Evolutionary conservation across 768 basidiomycete species (phyloP).

Genomic region (Wakefieldia striispora): DNA sequence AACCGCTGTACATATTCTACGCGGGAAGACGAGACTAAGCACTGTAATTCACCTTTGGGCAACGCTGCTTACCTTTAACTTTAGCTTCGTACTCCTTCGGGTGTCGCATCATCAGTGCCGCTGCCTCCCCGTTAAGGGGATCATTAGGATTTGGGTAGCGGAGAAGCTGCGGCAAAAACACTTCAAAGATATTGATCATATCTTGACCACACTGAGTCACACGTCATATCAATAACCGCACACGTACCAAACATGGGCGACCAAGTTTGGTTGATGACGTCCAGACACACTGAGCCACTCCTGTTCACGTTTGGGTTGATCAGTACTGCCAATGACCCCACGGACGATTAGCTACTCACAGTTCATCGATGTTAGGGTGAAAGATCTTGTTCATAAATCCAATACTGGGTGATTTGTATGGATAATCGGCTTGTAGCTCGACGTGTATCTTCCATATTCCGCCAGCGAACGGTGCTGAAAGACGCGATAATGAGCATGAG

Average conservation of each 20-base stretch:
- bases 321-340: slow-evolving; percentile 3
- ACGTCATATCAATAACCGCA: neutral
- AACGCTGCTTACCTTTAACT: slow-evolving; percentile 69
- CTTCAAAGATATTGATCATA: slow-evolving; percentile 99
- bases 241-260: slow-evolving; percentile 97
- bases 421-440: slow-evolving; percentile 97
- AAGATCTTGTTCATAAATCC: slow-evolving; percentile 99
- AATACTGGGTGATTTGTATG: slow-evolving; percentile 98
- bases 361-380: slow-evolving; percentile 98
- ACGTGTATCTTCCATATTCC: slow-evolving; percentile 99
- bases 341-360: slow-evolving; percentile 53
- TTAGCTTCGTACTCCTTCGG: slow-evolving; percentile 93
- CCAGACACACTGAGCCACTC: slow-evolving; percentile 96
- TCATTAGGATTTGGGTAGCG: slow-evolving; percentile 99
- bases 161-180: slow-evolving; percentile 93
- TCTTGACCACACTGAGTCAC: slow-evolving; percentile 46
- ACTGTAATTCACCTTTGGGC: neutral
- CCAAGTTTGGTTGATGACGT: slow-evolving; percentile 99
- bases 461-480: slow-evolving; percentile 88
- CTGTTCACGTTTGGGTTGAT: slow-evolving; percentile 38
- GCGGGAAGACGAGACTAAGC: neutral
- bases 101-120: slow-evolving; percentile 94
- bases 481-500: slow-evolving; percentile 4
- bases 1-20: slow-evolving; percentile 94
- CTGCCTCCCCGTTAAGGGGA: slow-evolving; percentile 97